These are phyloP conservation scores for Salix purpurea DNA, from an alignment of 345 rosid genomes.

Conservation along the genomic window DNA sequence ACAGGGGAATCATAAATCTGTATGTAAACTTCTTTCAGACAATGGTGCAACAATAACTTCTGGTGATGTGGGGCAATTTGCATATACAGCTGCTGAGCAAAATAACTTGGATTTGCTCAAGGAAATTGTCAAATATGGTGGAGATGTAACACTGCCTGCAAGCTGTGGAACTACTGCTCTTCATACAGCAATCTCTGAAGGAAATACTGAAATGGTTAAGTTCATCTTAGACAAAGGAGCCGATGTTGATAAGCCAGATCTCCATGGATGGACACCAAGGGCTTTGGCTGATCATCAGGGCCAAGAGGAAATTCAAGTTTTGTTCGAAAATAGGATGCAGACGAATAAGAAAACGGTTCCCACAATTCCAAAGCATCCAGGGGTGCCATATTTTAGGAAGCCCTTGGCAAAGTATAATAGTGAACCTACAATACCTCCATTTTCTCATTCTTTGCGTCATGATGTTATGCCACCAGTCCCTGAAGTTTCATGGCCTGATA, in stretches of 20 bases:
- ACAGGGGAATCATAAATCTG: slow-evolving; percentile 44
- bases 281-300: slow-evolving; percentile 79
- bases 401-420: slow-evolving; percentile 51
- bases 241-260: slow-evolving; percentile 53
- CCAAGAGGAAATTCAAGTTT: slow-evolving; percentile 51
- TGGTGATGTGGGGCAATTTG: slow-evolving; percentile 53
- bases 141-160: slow-evolving; percentile 49
- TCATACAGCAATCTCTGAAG: slow-evolving; percentile 68
- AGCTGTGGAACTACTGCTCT: slow-evolving; percentile 56
- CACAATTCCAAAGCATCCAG: slow-evolving; percentile 14
- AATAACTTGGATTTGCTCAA: slow-evolving; percentile 54
- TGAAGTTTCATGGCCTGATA: slow-evolving; percentile 31
- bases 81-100: slow-evolving; percentile 52
- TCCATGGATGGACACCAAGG: slow-evolving; percentile 69
- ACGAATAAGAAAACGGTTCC: slow-evolving; percentile 5
- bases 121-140: slow-evolving; percentile 47
- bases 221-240: slow-evolving; percentile 64
- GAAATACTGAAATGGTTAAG: slow-evolving; percentile 51
- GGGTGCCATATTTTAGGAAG: slow-evolving; percentile 24
- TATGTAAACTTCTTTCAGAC: slow-evolving; percentile 47
- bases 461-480: slow-evolving; percentile 22
- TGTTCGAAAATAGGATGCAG: slow-evolving; percentile 30
- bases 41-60: slow-evolving; percentile 54
- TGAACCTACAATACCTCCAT: slow-evolving; percentile 47
- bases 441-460: slow-evolving; percentile 2